phyloP scores from a whole-genome alignment of 306 rosid genomes.

The Dryas octopetala region DNA sequence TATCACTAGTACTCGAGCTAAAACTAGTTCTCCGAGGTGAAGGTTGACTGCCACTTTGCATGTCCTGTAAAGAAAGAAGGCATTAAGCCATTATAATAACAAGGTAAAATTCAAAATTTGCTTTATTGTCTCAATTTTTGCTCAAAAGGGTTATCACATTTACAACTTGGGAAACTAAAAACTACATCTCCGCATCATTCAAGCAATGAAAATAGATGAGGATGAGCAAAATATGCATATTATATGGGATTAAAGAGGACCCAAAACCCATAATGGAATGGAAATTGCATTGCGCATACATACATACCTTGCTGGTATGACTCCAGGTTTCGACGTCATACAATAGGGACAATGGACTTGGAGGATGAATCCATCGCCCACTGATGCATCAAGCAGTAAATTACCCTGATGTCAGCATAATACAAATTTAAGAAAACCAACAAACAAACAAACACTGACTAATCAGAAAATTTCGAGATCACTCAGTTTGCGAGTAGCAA shows the following conservation, averaged over 20 bases:
- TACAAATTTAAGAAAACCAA: conserved; percentile 55
- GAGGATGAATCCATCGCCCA: conserved; percentile 80
- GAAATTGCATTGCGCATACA: conserved; percentile 41
- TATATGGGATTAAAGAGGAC: not conserved
- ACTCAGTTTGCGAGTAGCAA: conserved; percentile 28
- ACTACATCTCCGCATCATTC: not conserved
- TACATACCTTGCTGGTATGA: conserved; percentile 65
- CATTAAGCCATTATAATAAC: too few species aligned
- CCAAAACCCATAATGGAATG: not conserved
- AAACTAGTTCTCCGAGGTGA: conserved; percentile 74
- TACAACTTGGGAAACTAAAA: not conserved
- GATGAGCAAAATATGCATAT: not conserved
- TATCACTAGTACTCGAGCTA: conserved; percentile 73
- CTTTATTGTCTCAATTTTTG: not conserved
- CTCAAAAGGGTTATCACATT: not conserved
- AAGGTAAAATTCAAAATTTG: not conserved
- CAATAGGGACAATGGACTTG: conserved; percentile 69
- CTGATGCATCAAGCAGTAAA: conserved; percentile 96
- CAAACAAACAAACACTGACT: conserved; percentile 21
- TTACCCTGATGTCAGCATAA: conserved; percentile 82
- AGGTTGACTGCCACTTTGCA: conserved; percentile 54
- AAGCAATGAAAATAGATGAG: not conserved
- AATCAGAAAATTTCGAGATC: conserved; percentile 37
- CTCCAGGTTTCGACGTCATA: conserved; percentile 82
- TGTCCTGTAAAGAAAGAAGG: conserved; percentile 46